Base-by-base conservation (phyloP, 2,329 filamentous ascomycete genomes). In the Nannizzia gypsea region DNA sequence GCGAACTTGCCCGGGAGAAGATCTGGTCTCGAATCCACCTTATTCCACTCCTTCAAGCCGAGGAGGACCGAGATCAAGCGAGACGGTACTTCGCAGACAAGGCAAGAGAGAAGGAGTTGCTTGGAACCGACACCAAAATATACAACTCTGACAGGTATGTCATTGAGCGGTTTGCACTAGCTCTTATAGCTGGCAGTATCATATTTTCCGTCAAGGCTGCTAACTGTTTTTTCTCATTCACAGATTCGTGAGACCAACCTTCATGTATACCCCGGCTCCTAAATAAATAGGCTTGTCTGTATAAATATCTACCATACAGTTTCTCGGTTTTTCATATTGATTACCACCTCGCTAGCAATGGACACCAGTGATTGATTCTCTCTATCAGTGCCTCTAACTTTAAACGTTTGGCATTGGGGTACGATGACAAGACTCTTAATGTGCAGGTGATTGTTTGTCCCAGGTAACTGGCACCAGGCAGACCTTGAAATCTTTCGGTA, bases 21-120 rank as follows among this genome's bases (percentile, higher is more conserved):
- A 93, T 96, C 84, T 99, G 93, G 93, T 84, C 89, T 63, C 87
- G 93, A 72, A 95, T 99, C 76, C 85, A 97, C 77, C 81, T 99
- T 65, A 93, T 92, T 70, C 93, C 93, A 61, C 78, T 96, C 64
- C 84, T 99, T 64, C 92, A 97, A 74, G 93, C 93, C 60, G 93
- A 99, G 73, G 90, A 96, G 75, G 93, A 99, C 78, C 87, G 93
- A 63, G 93, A 99, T 77, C 87, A 92, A 73, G 91, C 96, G 64
- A 83, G 93, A 66, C 82, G 92, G 71, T 83, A 92, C 75, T 82
- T 87, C 66, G 93, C 93, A 61, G 89, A 95, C 75, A 85, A 90
- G 81, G 86, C 85, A 66, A 83, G 93, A 66, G 93, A 97, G 83
- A 90, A 91, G 82, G 87, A 90, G 76, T 78, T 99, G 65, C 72